These are phyloP conservation scores for Sutorius eximius DNA, from an alignment of 1,284 basidiomycete genomes.

Conservation along the genomic window DNA sequence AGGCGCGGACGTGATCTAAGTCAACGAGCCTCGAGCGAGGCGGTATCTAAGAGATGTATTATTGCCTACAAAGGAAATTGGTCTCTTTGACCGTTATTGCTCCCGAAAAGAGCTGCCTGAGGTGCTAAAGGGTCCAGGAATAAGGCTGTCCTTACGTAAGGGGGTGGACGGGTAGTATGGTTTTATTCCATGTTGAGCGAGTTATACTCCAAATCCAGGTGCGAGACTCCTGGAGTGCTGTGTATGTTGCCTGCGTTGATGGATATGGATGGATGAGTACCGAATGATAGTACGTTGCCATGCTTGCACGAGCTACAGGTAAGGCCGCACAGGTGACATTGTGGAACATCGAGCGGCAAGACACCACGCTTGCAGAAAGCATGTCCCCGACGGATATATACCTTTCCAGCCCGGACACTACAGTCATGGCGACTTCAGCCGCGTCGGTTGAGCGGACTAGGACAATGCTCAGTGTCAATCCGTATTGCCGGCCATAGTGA, in stretches of 20 bases:
- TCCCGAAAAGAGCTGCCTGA: not conserved
- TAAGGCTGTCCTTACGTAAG: too few relatives aligned
- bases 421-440: not conserved
- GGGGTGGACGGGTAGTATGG: too few relatives aligned
- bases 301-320: not conserved
- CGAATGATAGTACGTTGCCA: not conserved
- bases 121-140: too few relatives aligned
- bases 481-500: too few relatives aligned
- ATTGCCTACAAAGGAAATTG: not conserved
- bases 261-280: not conserved
- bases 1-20: too few relatives aligned
- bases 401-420: not conserved
- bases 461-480: not conserved
- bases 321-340: not conserved
- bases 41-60: not conserved
- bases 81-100: not conserved
- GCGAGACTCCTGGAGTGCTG: not conserved
- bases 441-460: not conserved
- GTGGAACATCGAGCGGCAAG: not conserved
- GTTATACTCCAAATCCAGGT: not conserved
- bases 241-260: not conserved
- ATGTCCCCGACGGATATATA: not conserved
- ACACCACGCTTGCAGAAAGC: not conserved
- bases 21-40: too few relatives aligned
- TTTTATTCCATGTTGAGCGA: too few relatives aligned